A percentile compares a stretch with the other conserved stretches of the same genome.
Conservation (phyloP, 257 asterid species). For the Nicotiana undulata region DNA sequence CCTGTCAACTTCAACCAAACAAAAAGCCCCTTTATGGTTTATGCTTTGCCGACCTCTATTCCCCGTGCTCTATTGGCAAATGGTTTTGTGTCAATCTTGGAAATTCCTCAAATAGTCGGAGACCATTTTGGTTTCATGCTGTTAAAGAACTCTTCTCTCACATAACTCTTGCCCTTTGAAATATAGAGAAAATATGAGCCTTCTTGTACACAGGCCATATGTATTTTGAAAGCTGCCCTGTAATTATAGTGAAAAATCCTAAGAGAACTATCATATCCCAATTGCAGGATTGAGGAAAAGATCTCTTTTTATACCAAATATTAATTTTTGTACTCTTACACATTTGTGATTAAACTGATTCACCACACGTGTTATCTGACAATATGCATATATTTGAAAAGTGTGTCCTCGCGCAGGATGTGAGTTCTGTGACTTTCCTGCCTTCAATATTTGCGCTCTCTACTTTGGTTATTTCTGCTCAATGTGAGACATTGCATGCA, state of each 20-base stretch:
- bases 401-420: neutral
- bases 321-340: too few relatives aligned
- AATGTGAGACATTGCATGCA: conserved; percentile 15
- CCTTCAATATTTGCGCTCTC: too few relatives aligned
- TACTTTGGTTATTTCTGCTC: neutral
- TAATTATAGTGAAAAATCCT: neutral
- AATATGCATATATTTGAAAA: neutral
- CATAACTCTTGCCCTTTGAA: too few relatives aligned
- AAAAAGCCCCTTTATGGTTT: neutral
- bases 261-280: neutral
- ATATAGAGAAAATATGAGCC: neutral
- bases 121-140: neutral
- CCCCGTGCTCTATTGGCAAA: neutral
- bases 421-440: neutral
- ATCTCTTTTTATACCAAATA: neutral
- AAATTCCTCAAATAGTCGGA: neutral
- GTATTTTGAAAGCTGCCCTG: neutral
- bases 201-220: neutral
- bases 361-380: neutral
- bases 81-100: neutral
- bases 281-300: neutral
- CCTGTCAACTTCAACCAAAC: neutral
- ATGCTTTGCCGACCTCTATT: neutral
- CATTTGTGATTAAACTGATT: too few relatives aligned
- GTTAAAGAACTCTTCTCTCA: neutral